phyloP scores from a whole-genome alignment of 179 eudicot genomes.

The Silene coronaria region DNA sequence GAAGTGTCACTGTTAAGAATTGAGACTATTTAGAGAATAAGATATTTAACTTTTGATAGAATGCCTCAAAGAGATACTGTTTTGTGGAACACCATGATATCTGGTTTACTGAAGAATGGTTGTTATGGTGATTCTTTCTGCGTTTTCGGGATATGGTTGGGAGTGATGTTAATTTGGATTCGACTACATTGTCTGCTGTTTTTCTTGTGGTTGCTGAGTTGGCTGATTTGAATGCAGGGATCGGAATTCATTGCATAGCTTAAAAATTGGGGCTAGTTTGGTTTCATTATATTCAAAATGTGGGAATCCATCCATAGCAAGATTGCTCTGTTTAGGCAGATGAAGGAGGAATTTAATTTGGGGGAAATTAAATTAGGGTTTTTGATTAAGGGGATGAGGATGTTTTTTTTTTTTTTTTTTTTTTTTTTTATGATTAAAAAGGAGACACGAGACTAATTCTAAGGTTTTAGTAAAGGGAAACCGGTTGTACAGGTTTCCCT shows the following conservation, averaged over 20 bases:
- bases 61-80: slow-evolving; percentile 55
- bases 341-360: too few relatives aligned
- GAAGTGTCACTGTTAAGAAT: background rate
- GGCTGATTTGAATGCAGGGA: slow-evolving; percentile 59
- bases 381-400: too few relatives aligned
- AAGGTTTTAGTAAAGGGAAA: too few relatives aligned
- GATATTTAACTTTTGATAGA: slow-evolving; percentile 35
- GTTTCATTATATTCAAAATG: slow-evolving; percentile 77
- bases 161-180: slow-evolving; percentile 41
- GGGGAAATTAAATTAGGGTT: too few relatives aligned
- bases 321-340: slow-evolving; percentile 48
- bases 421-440: too few relatives aligned
- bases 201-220: slow-evolving; percentile 65
- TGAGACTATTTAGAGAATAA: background rate
- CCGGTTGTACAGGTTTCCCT: too few relatives aligned
- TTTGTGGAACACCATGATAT: slow-evolving; percentile 65
- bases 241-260: slow-evolving; percentile 56
- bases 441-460: too few relatives aligned
- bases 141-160: slow-evolving; percentile 52
- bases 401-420: too few relatives aligned
- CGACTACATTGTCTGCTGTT: slow-evolving; percentile 58
- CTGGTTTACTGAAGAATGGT: slow-evolving; percentile 55
- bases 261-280: slow-evolving; percentile 59
- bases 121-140: slow-evolving; percentile 41
- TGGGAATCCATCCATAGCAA: slow-evolving; percentile 48